phyloP scores from a whole-genome alignment of 306 rosid genomes.

The Gastrolobium villosum region DNA sequence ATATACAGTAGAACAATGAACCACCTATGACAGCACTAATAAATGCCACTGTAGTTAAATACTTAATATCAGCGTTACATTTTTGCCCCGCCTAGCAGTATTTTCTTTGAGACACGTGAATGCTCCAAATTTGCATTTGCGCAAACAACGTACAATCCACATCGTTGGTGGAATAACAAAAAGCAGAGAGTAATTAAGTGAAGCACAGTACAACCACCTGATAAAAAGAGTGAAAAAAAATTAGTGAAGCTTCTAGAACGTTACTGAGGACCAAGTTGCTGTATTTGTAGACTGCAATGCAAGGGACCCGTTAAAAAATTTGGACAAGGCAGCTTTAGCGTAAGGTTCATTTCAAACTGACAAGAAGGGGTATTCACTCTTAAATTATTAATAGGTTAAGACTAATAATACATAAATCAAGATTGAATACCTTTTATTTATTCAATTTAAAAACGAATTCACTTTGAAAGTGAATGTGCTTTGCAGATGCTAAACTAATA shows the following conservation, averaged over 20 bases:
- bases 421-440: no score
- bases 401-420: no score
- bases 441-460: no score
- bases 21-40: conserved; percentile 10
- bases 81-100: conserved; percentile 13
- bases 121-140: conserved; percentile 7
- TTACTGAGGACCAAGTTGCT: not conserved
- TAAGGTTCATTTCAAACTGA: not conserved
- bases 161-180: not conserved
- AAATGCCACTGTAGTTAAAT: not conserved
- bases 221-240: not conserved
- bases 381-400: not conserved
- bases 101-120: not conserved
- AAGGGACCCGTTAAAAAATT: conserved; percentile 8
- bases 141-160: not conserved
- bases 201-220: not conserved
- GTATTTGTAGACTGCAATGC: not conserved
- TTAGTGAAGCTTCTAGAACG: not conserved
- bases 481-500: no score
- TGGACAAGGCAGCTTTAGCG: not conserved
- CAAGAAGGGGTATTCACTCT: not conserved
- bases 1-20: conserved; percentile 6
- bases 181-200: not conserved
- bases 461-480: no score
- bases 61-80: not conserved